A percentile compares a stretch with the other conserved stretches of the same genome.
phyloP scores from a whole-genome alignment of 2,329 filamentous ascomycete genomes.

The Penicillium sumatraense region DNA sequence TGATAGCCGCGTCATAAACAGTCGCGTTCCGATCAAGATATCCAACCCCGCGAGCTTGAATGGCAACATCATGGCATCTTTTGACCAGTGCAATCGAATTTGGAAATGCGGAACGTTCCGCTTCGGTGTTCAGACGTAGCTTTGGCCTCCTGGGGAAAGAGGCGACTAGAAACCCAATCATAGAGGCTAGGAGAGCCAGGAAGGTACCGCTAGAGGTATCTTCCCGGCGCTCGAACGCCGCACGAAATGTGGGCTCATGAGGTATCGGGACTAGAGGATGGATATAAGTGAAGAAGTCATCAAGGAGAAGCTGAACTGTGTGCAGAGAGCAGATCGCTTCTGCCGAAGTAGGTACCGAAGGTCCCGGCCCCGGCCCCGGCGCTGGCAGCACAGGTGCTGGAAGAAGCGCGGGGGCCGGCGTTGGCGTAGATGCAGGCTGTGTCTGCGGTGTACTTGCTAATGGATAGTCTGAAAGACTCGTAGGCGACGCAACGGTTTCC shows the following conservation, averaged over 20 bases:
- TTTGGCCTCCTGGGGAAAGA: conserved; percentile 52
- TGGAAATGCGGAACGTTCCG: conserved; percentile 43
- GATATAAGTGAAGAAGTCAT: conserved; percentile 55
- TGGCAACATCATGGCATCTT: conserved; percentile 48
- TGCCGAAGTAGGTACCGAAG: conserved; percentile 54
- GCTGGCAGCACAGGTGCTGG: neutral
- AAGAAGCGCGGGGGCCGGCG: conserved; percentile 13
- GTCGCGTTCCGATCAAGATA: conserved; percentile 49
- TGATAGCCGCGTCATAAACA: conserved; percentile 50
- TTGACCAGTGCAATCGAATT: conserved; percentile 50
- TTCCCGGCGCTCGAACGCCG: conserved; percentile 48
- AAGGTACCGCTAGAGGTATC: conserved; percentile 48
- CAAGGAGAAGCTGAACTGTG: conserved; percentile 46
- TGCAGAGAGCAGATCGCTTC: conserved; percentile 51
- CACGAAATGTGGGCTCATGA: conserved; percentile 52
- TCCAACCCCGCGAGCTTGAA: conserved; percentile 49
- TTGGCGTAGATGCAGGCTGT: conserved; percentile 32
- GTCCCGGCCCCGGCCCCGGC: conserved; percentile 16
- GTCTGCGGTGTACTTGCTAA: conserved; percentile 41
- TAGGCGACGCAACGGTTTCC: conserved; percentile 45
- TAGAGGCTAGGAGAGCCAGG: conserved; percentile 49
- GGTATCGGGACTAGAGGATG: conserved; percentile 52
- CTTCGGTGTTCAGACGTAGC: conserved; percentile 44
- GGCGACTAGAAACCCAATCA: conserved; percentile 50
- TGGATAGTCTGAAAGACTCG: conserved; percentile 45